Base-by-base conservation (phyloP, 169 alveolate species). In the Eimeria praecox region DNA sequence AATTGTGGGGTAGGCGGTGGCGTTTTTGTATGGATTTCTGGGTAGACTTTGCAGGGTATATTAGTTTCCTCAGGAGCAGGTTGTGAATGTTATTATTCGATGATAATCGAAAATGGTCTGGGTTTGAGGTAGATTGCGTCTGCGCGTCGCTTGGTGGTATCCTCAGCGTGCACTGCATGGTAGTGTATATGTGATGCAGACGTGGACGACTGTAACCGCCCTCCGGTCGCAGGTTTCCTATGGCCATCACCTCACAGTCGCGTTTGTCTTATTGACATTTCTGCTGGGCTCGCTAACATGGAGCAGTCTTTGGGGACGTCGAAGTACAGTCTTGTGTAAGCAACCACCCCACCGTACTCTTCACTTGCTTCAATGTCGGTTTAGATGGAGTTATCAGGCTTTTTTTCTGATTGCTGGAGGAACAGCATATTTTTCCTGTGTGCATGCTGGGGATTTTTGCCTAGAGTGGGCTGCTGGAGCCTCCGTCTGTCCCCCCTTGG, bases 211-310 rank as follows among this genome's bases (percentile, higher is more conserved):
- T 38, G 90, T 59, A 88, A 78, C 56, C 95, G 97, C 12, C 97
- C 97, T n/a, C 94, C 94, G 30, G 94, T 95, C 27, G 93, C 90
- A 27, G 97, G 97, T 2, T 90, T 95, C 35, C 95, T 78, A 20
- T 95, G 97, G 97, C 97, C 97, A 20, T 77, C 92, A 9, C 92
- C n/a, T 38, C 87, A 87, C 90, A 88, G 92, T 33, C 96, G 95
- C 44, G 96, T 95, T 44, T 95, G 96, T 52, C 90, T 95, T n/a
- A 85, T 95, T 27, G 96, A 95, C 69, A 95, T 95, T 24, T 95
- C 96, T 1, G 91, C 95, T 35, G 96, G 95, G 54, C 95, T 87
- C 71, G 95, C 95, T n/a, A 83, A 83, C 83, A 38, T 78, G 85
- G 96, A 95, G 87, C 52, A 44, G 49, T 88, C 95, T 2, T 73